Evolutionary conservation across 768 basidiomycete species (phyloP).

Genomic region (Krasilnikovozyma curviuscula): DNA sequence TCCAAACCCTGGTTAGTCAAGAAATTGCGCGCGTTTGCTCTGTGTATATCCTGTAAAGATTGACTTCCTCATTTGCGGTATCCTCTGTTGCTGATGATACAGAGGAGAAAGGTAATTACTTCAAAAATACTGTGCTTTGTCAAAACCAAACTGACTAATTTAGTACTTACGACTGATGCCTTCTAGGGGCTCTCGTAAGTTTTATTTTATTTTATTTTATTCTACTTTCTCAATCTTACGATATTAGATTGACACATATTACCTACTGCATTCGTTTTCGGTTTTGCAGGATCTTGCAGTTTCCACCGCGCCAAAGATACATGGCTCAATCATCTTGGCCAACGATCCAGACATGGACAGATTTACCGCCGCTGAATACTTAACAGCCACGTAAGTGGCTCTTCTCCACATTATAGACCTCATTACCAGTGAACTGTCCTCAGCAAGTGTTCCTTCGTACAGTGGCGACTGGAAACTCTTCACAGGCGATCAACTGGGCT

Average conservation of each 20-base stretch:
- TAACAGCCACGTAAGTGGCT: slow-evolving; percentile 19
- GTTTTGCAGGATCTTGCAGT: slow-evolving; percentile 49
- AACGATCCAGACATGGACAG: slow-evolving; percentile 80
- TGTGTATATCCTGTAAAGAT: too few relatives aligned
- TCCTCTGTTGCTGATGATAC: too few relatives aligned
- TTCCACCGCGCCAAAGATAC: slow-evolving; percentile 36
- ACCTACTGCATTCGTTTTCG: background rate
- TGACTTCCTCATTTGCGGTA: too few relatives aligned
- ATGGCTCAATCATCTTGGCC: slow-evolving; percentile 50
- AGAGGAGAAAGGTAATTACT: slow-evolving; percentile 51
- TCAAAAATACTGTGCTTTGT: too few relatives aligned
- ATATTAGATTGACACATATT: too few relatives aligned
- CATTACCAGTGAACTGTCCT: too few relatives aligned
- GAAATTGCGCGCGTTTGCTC: too few relatives aligned
- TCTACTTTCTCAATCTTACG: too few relatives aligned
- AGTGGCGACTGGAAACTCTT: slow-evolving; percentile 43
- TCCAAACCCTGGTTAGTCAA: slow-evolving; percentile 82
- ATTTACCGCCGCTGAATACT: slow-evolving; percentile 54
- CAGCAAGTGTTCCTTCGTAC: background rate
- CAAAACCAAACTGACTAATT: too few relatives aligned
- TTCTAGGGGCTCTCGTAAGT: slow-evolving; percentile 19
- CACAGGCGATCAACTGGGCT: slow-evolving; percentile 69
- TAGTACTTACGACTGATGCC: too few relatives aligned
- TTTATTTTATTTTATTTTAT: background rate
- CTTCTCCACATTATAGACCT: background rate